A percentile compares a stretch with the other conserved stretches of the same genome.
phyloP scores from a whole-genome alignment of 2,329 filamentous ascomycete species.

The Cladosporium sphaerospermum region DNA sequence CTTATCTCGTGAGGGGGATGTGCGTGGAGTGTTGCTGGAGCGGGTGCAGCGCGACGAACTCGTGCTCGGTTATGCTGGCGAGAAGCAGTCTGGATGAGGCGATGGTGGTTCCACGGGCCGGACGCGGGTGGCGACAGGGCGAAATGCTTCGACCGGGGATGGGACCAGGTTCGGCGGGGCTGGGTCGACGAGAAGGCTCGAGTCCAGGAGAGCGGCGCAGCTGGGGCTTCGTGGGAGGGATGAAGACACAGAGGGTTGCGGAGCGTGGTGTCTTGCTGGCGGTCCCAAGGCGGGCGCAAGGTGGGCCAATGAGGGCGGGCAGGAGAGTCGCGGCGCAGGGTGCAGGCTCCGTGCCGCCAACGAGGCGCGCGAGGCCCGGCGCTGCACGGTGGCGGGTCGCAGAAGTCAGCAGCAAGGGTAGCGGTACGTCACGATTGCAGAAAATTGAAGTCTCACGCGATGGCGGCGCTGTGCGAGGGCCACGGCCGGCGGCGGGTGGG shows the following conservation, averaged over 20 bases:
- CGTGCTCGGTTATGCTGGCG: too few relatives aligned
- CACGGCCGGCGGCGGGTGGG: too few relatives aligned
- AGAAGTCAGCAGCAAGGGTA: not conserved
- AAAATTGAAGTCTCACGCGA: slow-evolving; percentile 1
- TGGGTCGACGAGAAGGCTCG: too few relatives aligned
- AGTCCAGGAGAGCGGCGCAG: not conserved
- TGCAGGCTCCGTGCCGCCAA: not conserved
- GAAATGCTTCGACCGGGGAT: not conserved
- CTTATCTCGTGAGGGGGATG: too few relatives aligned
- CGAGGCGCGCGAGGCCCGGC: not conserved
- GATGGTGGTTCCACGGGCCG: not conserved
- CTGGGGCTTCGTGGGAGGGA: not conserved
- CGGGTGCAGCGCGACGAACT: too few relatives aligned
- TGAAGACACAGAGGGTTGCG: slow-evolving; percentile 1
- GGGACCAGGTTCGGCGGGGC: not conserved
- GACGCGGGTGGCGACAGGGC: slow-evolving; percentile 2
- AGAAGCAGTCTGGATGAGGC: too few relatives aligned
- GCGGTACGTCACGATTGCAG: slow-evolving; percentile 4
- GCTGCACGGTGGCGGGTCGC: not conserved
- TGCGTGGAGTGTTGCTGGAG: too few relatives aligned
- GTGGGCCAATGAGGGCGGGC: not conserved
- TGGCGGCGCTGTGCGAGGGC: not conserved
- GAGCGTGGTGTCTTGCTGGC: slow-evolving; percentile 1
- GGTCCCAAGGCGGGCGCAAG: not conserved
- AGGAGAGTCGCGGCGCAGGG: not conserved